phyloP scores from a whole-genome alignment of 768 basidiomycete species.

The Filobasidium floriforme region DNA sequence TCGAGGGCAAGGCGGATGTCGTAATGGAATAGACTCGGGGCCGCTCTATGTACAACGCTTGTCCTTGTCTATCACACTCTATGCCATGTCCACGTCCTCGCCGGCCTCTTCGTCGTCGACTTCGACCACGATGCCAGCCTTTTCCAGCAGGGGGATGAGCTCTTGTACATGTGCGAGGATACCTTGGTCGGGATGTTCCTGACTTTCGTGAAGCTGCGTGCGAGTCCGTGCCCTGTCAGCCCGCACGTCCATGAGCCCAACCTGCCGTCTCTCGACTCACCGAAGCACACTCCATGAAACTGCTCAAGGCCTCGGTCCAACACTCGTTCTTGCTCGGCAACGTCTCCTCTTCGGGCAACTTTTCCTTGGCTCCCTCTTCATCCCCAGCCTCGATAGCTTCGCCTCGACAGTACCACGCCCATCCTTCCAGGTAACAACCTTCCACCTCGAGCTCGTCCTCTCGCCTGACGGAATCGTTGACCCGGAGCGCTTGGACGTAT shows the following conservation, averaged over 20 bases:
- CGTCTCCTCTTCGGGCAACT: constrained; percentile 50
- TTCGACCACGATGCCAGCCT: constrained; percentile 59
- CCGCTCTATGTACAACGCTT: no score
- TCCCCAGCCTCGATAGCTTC: constrained; percentile 49
- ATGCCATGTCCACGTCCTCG: constrained; percentile 53
- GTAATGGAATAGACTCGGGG: background rate
- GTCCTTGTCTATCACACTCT: background rate
- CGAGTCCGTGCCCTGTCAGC: background rate
- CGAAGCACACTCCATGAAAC: constrained; percentile 71
- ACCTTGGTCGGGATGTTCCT: constrained; percentile 68
- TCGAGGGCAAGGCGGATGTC: background rate
- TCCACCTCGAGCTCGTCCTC: constrained; percentile 79
- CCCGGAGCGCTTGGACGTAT: constrained; percentile 63
- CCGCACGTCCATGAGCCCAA: no score
- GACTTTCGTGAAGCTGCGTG: constrained; percentile 60
- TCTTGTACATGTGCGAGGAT: constrained; percentile 69
- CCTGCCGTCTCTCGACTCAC: constrained; percentile 54
- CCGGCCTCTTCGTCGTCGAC: constrained; percentile 52
- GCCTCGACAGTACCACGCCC: constrained; percentile 68
- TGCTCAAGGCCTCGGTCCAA: constrained; percentile 67
- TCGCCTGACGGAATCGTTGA: constrained; percentile 70
- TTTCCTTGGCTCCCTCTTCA: constrained; percentile 51
- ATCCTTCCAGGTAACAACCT: constrained; percentile 90
- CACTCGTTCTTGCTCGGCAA: constrained; percentile 65
- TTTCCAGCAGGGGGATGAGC: constrained; percentile 61